These are phyloP conservation scores for Gossypium turneri DNA, from an alignment of 345 rosid genomes.

Conservation along the genomic window DNA sequence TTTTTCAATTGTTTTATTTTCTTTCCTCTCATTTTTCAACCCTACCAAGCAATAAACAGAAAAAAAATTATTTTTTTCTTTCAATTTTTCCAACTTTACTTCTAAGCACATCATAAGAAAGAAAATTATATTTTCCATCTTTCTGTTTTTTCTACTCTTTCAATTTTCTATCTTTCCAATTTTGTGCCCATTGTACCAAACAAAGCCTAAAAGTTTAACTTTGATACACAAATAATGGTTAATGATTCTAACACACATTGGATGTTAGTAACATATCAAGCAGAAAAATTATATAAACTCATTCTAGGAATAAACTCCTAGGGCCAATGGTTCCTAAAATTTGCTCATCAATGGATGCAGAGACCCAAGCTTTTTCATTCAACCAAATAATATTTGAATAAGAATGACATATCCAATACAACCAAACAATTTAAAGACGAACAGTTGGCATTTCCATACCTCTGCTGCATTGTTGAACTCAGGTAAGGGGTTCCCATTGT, in stretches of 20 bases:
- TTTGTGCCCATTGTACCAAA: too few relatives aligned
- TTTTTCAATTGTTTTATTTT: too few relatives aligned
- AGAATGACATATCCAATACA: background rate
- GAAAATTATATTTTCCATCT: too few relatives aligned
- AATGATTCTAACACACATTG: background rate
- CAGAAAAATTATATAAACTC: background rate
- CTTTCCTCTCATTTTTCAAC: too few relatives aligned
- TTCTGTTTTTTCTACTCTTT: too few relatives aligned
- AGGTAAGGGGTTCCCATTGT: constrained; percentile 75
- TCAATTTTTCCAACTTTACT: too few relatives aligned
- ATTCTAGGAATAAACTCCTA: background rate
- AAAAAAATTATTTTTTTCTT: too few relatives aligned
- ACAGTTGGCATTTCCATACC: constrained; percentile 27
- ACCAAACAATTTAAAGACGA: background rate
- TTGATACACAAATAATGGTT: background rate
- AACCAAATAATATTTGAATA: background rate
- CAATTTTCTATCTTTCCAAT: too few relatives aligned
- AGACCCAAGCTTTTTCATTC: background rate
- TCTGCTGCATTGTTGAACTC: constrained; percentile 89
- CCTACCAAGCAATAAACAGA: too few relatives aligned
- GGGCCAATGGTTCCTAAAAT: background rate
- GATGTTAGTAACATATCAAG: background rate
- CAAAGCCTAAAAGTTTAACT: background rate
- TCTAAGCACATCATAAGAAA: too few relatives aligned
- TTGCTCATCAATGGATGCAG: background rate